Evolutionary conservation across 139 green algal species (phyloP).

Genomic region (Volvox africanus): DNA sequence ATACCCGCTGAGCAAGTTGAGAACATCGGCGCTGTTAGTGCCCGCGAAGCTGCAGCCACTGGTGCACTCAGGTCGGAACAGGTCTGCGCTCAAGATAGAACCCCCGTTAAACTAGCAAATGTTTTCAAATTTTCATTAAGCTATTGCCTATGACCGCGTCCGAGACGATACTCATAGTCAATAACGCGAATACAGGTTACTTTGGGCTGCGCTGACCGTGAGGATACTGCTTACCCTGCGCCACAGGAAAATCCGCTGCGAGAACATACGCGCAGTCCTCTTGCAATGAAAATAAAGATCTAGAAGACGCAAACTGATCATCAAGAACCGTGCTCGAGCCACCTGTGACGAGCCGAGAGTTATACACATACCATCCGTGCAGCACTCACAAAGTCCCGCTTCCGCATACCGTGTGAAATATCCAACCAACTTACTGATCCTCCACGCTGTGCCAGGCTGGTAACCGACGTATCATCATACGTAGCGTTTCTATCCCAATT

Average conservation of each 20-base stretch:
- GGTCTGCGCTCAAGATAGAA: neutral
- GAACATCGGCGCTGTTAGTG: conserved; percentile 16
- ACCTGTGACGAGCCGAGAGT: neutral
- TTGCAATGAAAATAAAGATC: neutral
- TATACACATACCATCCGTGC: neutral
- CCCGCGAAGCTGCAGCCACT: neutral
- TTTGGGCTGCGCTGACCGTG: neutral
- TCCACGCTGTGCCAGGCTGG: neutral
- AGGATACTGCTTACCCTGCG: neutral
- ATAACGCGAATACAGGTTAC: neutral
- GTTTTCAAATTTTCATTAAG: no score
- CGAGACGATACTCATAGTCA: no score
- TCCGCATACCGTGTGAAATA: neutral
- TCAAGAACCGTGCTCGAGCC: neutral
- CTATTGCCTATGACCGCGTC: neutral
- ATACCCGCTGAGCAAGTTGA: conserved; percentile 14
- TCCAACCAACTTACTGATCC: conserved; percentile 1
- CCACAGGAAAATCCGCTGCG: neutral
- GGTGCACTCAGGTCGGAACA: neutral
- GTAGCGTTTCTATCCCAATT: neutral
- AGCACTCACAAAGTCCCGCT: no score
- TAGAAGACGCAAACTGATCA: neutral
- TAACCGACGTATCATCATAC: neutral
- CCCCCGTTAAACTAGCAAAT: neutral
- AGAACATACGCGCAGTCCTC: conserved; percentile 20